Evolutionary conservation across 106 monocot species (phyloP).

Genomic region (Alisma plantagoaquatica): DNA sequence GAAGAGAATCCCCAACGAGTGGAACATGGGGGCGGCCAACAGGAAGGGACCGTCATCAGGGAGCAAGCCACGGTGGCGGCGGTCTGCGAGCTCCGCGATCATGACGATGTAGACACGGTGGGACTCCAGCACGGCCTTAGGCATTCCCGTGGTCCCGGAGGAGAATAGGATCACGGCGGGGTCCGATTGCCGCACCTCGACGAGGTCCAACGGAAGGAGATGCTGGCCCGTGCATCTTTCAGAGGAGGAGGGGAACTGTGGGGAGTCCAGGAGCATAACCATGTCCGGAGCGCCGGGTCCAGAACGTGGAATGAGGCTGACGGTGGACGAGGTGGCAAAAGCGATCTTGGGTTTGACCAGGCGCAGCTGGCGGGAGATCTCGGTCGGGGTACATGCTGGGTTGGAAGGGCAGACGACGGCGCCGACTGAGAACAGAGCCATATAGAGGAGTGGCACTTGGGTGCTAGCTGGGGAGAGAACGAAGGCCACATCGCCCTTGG

Average conservation of each 20-base stretch:
- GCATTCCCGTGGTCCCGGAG: conserved; percentile 34
- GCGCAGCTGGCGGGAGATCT: no score
- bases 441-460: conserved; percentile 22
- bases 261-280: conserved; percentile 30
- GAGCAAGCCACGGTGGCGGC: no score
- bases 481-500: conserved; percentile 30
- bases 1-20: no score
- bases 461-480: conserved; percentile 13
- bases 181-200: conserved; percentile 25
- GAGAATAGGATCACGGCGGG: conserved; percentile 35
- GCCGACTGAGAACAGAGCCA: conserved; percentile 35
- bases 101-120: conserved; percentile 29
- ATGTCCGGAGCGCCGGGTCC: no score
- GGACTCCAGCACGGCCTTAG: conserved; percentile 25
- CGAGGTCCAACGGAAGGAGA: no score
- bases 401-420: conserved; percentile 30
- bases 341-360: no score
- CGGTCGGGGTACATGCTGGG: no score
- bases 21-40: no score
- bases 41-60: no score
- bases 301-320: conserved; percentile 17
- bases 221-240: not conserved
- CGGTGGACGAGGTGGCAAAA: conserved; percentile 12
- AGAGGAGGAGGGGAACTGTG: conserved; percentile 12
- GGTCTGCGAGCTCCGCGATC: no score